phyloP scores from a whole-genome alignment of 2,329 filamentous ascomycete species.

The Dactylellina sp. region DNA sequence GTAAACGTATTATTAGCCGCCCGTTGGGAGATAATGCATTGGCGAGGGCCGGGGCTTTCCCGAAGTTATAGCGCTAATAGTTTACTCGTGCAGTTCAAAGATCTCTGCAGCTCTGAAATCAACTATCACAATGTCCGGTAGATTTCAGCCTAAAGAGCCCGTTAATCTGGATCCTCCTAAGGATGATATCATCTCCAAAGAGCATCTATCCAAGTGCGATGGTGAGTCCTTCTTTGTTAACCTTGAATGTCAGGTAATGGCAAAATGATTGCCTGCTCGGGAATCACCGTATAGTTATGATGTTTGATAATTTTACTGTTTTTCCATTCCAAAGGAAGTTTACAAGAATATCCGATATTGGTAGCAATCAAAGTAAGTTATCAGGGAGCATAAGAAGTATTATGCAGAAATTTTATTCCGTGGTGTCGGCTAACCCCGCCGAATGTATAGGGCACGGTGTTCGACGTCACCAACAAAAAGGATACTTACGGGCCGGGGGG shows the following conservation, averaged over 20 bases:
- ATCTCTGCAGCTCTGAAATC: neutral
- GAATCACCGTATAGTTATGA: conserved; percentile 12
- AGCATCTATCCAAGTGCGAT: conserved; percentile 82
- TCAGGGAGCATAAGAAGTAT: no score
- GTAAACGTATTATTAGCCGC: no score
- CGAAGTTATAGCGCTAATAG: no score
- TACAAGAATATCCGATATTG: conserved; percentile 64
- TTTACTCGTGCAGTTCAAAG: no score
- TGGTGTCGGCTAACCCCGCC: neutral
- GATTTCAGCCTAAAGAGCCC: conserved; percentile 81
- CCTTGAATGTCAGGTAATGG: neutral
- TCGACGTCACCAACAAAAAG: conserved; percentile 87
- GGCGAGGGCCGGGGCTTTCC: no score
- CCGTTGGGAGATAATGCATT: no score
- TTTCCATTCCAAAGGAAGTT: conserved; percentile 36
- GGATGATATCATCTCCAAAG: conserved; percentile 82
- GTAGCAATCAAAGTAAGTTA: conserved; percentile 75
- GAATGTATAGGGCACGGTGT: conserved; percentile 79
- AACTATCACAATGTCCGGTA: conserved; percentile 64
- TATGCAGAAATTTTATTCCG: no score
- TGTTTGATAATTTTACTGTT: neutral
- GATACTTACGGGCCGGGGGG: conserved; percentile 81
- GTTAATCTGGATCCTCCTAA: conserved; percentile 85
- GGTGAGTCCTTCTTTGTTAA: conserved; percentile 70
- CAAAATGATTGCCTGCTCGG: neutral